phyloP scores from a whole-genome alignment of 768 basidiomycete species.

The Podaxis sp. region DNA sequence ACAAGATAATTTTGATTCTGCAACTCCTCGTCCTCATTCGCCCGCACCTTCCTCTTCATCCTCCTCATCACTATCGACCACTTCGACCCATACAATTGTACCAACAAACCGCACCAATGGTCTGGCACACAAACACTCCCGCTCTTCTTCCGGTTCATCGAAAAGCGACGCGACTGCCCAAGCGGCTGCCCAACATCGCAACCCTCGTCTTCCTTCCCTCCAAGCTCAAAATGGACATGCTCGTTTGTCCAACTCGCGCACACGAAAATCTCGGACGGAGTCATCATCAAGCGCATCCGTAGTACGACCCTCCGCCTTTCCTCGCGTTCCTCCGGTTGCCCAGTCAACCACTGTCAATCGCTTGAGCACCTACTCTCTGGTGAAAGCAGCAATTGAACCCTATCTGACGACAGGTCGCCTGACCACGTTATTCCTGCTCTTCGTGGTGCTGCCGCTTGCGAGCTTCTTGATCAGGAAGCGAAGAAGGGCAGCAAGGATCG shows the following conservation, averaged over 20 bases:
- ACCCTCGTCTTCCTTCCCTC: constrained; percentile 9
- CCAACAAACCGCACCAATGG: constrained; percentile 35
- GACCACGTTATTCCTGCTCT: constrained; percentile 43
- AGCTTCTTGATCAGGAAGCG: constrained; percentile 51
- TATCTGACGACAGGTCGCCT: constrained; percentile 46
- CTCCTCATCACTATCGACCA: constrained; percentile 66
- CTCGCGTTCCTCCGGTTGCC: constrained; percentile 17
- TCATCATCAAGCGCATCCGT: constrained; percentile 15
- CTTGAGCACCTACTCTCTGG: constrained; percentile 32
- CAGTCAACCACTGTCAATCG: constrained; percentile 20
- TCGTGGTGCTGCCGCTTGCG: constrained; percentile 40
- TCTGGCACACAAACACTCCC: constrained; percentile 14
- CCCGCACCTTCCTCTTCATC: constrained; percentile 55
- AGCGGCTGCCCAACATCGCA: neutral
- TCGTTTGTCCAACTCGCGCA: constrained; percentile 11
- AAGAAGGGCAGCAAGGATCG: constrained; percentile 26
- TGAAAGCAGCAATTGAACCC: constrained; percentile 43
- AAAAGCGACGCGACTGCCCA: constrained; percentile 26
- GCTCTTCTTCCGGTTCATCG: constrained; percentile 29
- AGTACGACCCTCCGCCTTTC: constrained; percentile 18
- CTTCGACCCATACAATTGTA: constrained; percentile 69
- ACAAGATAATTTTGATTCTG: constrained; percentile 22
- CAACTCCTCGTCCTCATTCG: constrained; percentile 36
- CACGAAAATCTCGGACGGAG: constrained; percentile 20
- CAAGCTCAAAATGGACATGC: constrained; percentile 16